Evolutionary conservation across 768 basidiomycete species (phyloP), one percentile per base, ranked within the genome.

Genomic region (Cystobasidiopsis lactophilus): DNA sequence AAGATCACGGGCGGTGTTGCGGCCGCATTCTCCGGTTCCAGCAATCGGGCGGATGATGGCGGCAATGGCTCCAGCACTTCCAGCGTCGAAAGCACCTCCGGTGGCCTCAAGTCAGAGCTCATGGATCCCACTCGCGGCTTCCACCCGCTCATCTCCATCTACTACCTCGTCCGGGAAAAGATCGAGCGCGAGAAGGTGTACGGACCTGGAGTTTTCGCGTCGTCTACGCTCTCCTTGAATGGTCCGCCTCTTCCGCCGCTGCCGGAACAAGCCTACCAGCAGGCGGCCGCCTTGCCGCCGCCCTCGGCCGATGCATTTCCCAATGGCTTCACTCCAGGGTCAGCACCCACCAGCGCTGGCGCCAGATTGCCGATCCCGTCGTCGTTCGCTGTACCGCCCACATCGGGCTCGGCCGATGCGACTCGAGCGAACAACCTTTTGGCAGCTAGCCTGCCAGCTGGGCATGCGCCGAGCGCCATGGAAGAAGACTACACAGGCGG

Each of bases 81-180:
- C 13, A 35, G 27, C 19, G 44, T n/a, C 26, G 41, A 35, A 31
- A 50, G 39, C 61, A 52, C 54, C 53, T 31, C 47, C 51, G n/a
- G 50, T 52, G 33, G 50, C 4, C 50, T 53, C 14, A 52, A 57
- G 72, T 11, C 58, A 47, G 69, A 71, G 43, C 60, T 59, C 9
- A 70, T 57, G 26, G 91, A 98, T 63, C 89, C 91, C 3, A 91
- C 85, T 14, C 71, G 76, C 51, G 93, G 88, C 1, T 98, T 85
- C 70, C 86, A 95, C 65, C 89, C 86, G 0, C 73, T 98, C 26
- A 75, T 96, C 43, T 85, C 88, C 29, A 95, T 98, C 69, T 98
- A 98, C 66, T 95, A 79, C 70, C 77, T 98, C 19, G 83, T 89
- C 3, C 73, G 85, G 50, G 93, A 98, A 71, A 96, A 95, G 73